Evolutionary conservation across 1,284 basidiomycete genomes (phyloP).

Genomic region (Ganoderma resinaceum): DNA sequence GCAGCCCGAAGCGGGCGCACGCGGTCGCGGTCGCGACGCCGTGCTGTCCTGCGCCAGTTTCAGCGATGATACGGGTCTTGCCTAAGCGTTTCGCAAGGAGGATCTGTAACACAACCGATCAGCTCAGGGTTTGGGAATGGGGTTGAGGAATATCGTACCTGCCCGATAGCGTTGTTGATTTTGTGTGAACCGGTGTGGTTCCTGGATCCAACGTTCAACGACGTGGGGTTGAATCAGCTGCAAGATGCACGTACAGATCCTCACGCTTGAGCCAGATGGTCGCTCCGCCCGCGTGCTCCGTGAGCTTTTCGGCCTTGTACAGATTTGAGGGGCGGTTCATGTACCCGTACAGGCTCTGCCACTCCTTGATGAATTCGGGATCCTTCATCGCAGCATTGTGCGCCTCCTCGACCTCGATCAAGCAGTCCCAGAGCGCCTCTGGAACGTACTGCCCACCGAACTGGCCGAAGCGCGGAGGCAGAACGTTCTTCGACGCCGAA

Average conservation of each 20-base stretch:
- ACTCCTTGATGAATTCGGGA: constrained; percentile 94
- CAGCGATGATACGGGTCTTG: constrained; percentile 97
- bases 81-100: constrained; percentile 92
- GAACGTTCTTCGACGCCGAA: constrained; percentile 48
- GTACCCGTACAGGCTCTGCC: constrained; percentile 89
- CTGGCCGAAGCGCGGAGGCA: constrained; percentile 90
- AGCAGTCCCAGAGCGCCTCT: constrained; percentile 91
- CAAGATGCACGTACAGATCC: constrained; percentile 73
- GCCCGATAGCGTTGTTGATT: constrained; percentile 95
- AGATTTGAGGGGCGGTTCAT: constrained; percentile 79
- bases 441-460: constrained; percentile 99
- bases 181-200: constrained; percentile 98
- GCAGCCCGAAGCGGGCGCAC: constrained; percentile 95
- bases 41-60: constrained; percentile 99
- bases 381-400: constrained; percentile 89
- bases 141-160: constrained; percentile 51
- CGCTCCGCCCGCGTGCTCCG: constrained; percentile 77
- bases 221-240: constrained; percentile 13
- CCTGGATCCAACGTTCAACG: constrained; percentile 44
- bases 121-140: background rate
- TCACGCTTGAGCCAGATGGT: constrained; percentile 99
- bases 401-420: constrained; percentile 90
- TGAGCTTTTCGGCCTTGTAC: constrained; percentile 75
- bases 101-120: constrained; percentile 57
- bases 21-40: constrained; percentile 99